Evolutionary conservation across 768 basidiomycete species (phyloP).

Genomic region (Butyriboletus loyo): DNA sequence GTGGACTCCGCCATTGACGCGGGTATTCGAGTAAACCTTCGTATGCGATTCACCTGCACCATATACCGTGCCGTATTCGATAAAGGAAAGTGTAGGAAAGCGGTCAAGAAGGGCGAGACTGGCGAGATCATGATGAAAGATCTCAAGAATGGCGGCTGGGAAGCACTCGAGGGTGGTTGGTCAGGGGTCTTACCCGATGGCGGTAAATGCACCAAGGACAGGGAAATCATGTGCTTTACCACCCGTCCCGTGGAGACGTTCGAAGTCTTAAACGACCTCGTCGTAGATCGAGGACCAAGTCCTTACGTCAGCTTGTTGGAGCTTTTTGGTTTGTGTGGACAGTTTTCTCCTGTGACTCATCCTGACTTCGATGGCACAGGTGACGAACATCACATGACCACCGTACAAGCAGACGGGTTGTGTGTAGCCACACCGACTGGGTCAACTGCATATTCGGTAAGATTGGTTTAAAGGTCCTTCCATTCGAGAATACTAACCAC

Average conservation of each 20-base stretch:
- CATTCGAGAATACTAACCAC: slow-evolving; percentile 7
- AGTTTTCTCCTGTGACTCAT: not conserved
- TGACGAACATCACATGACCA: slow-evolving; percentile 99
- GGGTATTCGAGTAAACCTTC: slow-evolving; percentile 94
- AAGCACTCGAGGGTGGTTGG: slow-evolving; percentile 86
- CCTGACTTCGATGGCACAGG: slow-evolving; percentile 46
- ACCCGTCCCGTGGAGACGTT: slow-evolving; percentile 95
- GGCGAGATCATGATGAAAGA: slow-evolving; percentile 98
- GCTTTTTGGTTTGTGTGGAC: slow-evolving; percentile 74
- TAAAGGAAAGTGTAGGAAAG: slow-evolving; percentile 65
- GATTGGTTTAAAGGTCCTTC: slow-evolving; percentile 20
- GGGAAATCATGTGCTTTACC: slow-evolving; percentile 97
- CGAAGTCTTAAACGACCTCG: slow-evolving; percentile 94
- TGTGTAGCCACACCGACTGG: slow-evolving; percentile 96
- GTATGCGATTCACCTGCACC: slow-evolving; percentile 99
- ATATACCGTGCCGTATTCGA: slow-evolving; percentile 90
- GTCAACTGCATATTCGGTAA: slow-evolving; percentile 95
- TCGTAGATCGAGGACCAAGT: slow-evolving; percentile 96
- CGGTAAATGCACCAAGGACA: slow-evolving; percentile 67
- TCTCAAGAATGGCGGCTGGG: slow-evolving; percentile 89
- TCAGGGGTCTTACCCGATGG: slow-evolving; percentile 42
- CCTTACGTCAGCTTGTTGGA: slow-evolving; percentile 96
- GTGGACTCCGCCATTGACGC: slow-evolving; percentile 87
- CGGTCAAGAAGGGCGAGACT: slow-evolving; percentile 89
- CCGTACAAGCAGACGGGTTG: slow-evolving; percentile 96